These are phyloP conservation scores for Pichia phayaonensis DNA, from an alignment of 805 yeast species.

Conservation along the genomic window DNA sequence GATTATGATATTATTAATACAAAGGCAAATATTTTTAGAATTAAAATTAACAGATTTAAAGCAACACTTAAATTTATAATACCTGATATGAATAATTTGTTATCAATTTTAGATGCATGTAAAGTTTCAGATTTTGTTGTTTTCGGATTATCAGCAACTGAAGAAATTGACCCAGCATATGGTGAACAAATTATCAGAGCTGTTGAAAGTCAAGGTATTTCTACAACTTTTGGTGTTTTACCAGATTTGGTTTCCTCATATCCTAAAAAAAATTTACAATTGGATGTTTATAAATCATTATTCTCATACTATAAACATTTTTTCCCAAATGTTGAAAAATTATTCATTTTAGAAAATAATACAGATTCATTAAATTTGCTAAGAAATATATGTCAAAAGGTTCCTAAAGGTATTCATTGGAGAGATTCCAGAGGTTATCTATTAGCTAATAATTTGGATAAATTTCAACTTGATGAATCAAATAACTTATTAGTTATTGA, in stretches of 20 bases:
- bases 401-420: conserved; percentile 84
- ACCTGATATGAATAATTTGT: conserved; percentile 60
- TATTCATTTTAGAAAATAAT: conserved; percentile 59
- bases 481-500: conserved; percentile 48
- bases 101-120: conserved; percentile 75
- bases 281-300: conserved; percentile 58
- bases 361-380: conserved; percentile 69
- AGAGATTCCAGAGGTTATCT: conserved; percentile 88
- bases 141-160: conserved; percentile 79
- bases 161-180: conserved; percentile 68
- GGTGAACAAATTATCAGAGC: conserved; percentile 92
- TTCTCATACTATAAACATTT: conserved; percentile 63
- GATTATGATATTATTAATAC: conserved; percentile 27
- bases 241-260: conserved; percentile 62
- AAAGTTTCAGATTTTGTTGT: conserved; percentile 84
- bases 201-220: conserved; percentile 85
- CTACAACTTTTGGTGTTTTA: conserved; percentile 71
- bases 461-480: conserved; percentile 20
- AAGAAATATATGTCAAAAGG: conserved; percentile 73
- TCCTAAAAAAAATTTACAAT: conserved; percentile 69
- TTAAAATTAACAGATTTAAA: conserved; percentile 59
- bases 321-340: conserved; percentile 72
- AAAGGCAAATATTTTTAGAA: conserved; percentile 39
- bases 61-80: conserved; percentile 65
- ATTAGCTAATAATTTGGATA: conserved; percentile 56